phyloP scores from a whole-genome alignment of 1,139 yeast genomes.

The Barnettozyma hawaiiensis region DNA sequence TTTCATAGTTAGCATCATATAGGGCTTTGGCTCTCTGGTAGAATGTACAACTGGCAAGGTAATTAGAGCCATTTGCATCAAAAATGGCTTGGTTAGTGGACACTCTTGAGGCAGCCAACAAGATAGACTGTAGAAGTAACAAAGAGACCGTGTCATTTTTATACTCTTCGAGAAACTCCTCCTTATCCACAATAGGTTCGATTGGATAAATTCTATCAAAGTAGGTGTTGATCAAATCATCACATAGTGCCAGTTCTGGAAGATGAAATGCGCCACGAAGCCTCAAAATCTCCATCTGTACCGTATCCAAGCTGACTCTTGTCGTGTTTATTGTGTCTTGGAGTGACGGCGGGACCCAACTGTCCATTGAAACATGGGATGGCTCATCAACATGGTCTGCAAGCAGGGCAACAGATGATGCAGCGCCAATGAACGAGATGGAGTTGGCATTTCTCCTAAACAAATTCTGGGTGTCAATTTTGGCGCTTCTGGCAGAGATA shows the following conservation, averaged over 20 bases:
- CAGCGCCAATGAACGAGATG: slow-evolving; percentile 21
- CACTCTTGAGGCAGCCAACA: slow-evolving; percentile 65
- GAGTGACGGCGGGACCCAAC: slow-evolving; percentile 28
- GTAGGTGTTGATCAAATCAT: slow-evolving; percentile 56
- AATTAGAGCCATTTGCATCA: slow-evolving; percentile 52
- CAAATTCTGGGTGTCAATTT: slow-evolving; percentile 21
- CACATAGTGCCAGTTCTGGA: slow-evolving; percentile 58
- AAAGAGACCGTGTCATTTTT: slow-evolving; percentile 66
- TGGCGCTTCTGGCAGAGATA: slow-evolving; percentile 24
- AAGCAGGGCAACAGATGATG: slow-evolving; percentile 29
- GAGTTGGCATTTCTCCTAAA: slow-evolving; percentile 15
- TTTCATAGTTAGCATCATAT: slow-evolving; percentile 68
- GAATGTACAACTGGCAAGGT: slow-evolving; percentile 57
- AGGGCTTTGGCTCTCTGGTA: slow-evolving; percentile 75
- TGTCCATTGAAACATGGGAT: slow-evolving; percentile 31
- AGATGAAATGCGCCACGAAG: slow-evolving; percentile 66
- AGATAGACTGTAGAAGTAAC: slow-evolving; percentile 61
- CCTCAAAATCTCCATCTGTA: slow-evolving; percentile 62
- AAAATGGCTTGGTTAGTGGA: slow-evolving; percentile 50
- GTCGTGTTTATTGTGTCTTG: slow-evolving; percentile 28
- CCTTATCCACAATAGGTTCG: slow-evolving; percentile 65
- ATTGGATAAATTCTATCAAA: slow-evolving; percentile 66
- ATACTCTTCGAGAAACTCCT: slow-evolving; percentile 53
- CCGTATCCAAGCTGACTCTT: slow-evolving; percentile 40
- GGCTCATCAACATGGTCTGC: slow-evolving; percentile 27